Evolutionary conservation across 331 rosid species (phyloP).

Genomic region (Rhamnella rubrinervis): DNA sequence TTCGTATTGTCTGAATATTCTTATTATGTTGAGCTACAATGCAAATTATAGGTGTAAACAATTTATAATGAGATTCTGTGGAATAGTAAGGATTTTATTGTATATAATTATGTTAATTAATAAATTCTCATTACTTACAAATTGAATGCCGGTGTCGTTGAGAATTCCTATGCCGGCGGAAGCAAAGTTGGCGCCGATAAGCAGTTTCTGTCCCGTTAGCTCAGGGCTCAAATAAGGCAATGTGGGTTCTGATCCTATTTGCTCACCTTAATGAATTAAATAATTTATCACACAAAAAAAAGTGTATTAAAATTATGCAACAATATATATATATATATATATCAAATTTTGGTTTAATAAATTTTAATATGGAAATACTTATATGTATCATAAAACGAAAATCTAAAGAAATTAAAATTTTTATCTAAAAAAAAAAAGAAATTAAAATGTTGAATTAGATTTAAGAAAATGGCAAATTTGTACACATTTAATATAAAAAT

Average conservation of each 20-base stretch:
- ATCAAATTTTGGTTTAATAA: no score
- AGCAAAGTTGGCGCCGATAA: constrained; percentile 59
- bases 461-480: no score
- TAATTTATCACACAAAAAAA: no score
- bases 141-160: constrained; percentile 54
- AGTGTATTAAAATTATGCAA: not conserved
- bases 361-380: no score
- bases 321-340: no score
- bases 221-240: constrained; percentile 46
- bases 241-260: constrained; percentile 43
- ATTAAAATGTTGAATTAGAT: no score
- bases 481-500: no score
- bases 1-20: constrained; percentile 39
- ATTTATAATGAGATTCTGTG: not conserved
- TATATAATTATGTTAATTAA: no score
- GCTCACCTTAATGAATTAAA: constrained; percentile 27
- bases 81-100: no score
- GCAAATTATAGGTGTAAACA: not conserved
- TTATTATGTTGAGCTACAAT: constrained; percentile 33
- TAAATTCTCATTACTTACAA: constrained; percentile 24
- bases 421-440: not conserved
- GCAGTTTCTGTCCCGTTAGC: constrained; percentile 37
- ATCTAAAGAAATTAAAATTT: no score
- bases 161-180: constrained; percentile 60
- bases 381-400: not conserved